Conservation (phyloP, 169 alveolate genomes). For the Plasmodium sp. region DNA sequence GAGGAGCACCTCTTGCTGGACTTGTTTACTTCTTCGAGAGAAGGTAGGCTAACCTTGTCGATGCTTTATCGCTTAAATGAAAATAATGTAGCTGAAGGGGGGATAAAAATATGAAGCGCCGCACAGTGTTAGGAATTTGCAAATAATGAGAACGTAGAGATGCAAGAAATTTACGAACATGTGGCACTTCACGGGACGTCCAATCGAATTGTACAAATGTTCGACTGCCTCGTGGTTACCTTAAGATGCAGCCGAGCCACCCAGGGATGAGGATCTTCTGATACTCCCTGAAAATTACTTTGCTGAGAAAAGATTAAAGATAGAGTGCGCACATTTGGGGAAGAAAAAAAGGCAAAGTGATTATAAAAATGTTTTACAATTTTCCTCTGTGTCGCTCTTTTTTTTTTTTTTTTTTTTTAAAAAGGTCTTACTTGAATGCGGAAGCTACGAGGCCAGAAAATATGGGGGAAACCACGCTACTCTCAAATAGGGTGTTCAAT, state of each 20-base stretch:
- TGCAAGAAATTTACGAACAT: neutral
- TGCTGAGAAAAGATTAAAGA: neutral
- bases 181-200: neutral
- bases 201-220: neutral
- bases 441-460: conserved; percentile 53
- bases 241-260: conserved; percentile 57
- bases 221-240: conserved; percentile 3
- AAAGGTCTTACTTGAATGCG: neutral
- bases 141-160: neutral
- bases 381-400: neutral
- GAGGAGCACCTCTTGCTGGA: neutral
- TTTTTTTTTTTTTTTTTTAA: neutral
- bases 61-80: conserved; percentile 1
- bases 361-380: neutral
- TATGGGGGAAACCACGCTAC: conserved; percentile 3
- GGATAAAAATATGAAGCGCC: neutral
- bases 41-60: neutral
- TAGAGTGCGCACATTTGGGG: neutral
- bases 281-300: conserved; percentile 27
- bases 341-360: neutral
- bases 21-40: neutral
- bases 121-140: neutral
- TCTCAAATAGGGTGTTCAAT: conserved; percentile 21
- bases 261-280: conserved; percentile 27
- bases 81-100: conserved; percentile 18